These are phyloP conservation scores for Kodamaea hsintzibuensis DNA, from an alignment of 805 yeast genomes.

Conservation along the genomic window DNA sequence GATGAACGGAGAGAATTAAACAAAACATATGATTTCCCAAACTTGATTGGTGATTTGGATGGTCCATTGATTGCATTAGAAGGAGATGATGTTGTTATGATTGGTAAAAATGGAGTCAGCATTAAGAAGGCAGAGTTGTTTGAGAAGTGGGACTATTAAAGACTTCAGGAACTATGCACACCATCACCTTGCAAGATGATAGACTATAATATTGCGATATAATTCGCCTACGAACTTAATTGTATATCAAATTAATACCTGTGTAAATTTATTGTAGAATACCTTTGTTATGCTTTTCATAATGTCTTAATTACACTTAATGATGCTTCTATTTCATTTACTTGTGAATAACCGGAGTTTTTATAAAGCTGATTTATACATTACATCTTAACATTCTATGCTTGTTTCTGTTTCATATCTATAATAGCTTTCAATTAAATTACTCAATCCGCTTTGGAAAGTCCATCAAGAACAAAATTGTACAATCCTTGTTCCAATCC, in stretches of 20 bases:
- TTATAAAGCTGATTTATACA: too few relatives aligned
- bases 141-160: slow-evolving; percentile 16
- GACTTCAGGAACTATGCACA: too few relatives aligned
- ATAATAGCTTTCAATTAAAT: too few relatives aligned
- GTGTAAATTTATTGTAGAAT: too few relatives aligned
- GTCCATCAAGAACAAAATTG: background rate
- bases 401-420: too few relatives aligned
- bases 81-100: slow-evolving; percentile 38
- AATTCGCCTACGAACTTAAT: too few relatives aligned
- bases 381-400: too few relatives aligned
- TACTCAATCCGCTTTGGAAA: background rate
- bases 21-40: slow-evolving; percentile 78
- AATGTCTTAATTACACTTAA: too few relatives aligned
- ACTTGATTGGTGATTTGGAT: slow-evolving; percentile 65
- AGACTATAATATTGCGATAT: background rate
- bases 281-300: too few relatives aligned
- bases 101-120: slow-evolving; percentile 31
- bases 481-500: background rate
- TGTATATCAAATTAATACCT: too few relatives aligned
- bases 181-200: background rate
- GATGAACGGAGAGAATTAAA: slow-evolving; percentile 77
- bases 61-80: slow-evolving; percentile 84
- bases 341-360: too few relatives aligned
- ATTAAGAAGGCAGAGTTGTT: slow-evolving; percentile 22
- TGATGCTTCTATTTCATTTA: too few relatives aligned